Evolutionary conservation across 129 eudicot species (phyloP), one percentile per base, ranked within the genome.

Genomic region (Dittrichia graveolens): DNA sequence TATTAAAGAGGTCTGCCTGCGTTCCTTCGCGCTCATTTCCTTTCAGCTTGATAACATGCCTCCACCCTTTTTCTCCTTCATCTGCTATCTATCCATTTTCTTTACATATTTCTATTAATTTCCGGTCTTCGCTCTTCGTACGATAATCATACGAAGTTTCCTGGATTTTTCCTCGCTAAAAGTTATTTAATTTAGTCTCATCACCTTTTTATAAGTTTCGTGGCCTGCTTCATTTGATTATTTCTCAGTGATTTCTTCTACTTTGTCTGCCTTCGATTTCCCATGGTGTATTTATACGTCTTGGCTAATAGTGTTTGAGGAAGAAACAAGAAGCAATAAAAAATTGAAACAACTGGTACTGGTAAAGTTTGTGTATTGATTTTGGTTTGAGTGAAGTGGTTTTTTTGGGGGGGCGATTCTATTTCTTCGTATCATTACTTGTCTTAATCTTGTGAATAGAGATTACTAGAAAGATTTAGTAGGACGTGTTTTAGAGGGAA

Each of bases 11-110:
- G n/a, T n/a, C 54, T 18, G 47, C 7, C 6, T 54, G 13, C 4
- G 60, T 9, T 15, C 18, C 55, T 65, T 65, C 54, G 40, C 54
- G 39, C 70, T 54, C 44, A 44, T 18, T 65, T 24, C 31, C 31
- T 24, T 24, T 24, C 31, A 24, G 2, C 31, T 24, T 24, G 31
- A 24, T 24, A 0, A 2, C 31, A 24, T 24, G 2, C 31, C 1
- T 24, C 31, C 31, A 24, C 31, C 31, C 31, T 24, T 24, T 24
- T 50, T 16, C 61, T 49, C 61, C 50, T 14, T 68, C 61, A 48
- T 37, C 42, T 64, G 9, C n/a, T 8, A 9, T n/a, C 43, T 34
- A 3, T 59, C 44, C 16, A n/a, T 13, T 35, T 35, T 59, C 10
- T 44, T 64, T 24, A n/a, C n/a, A n/a, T n/a, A n/a, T n/a, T n/a